Conservation (phyloP, 1,284 basidiomycete species). For the Ustilago tritici region DNA sequence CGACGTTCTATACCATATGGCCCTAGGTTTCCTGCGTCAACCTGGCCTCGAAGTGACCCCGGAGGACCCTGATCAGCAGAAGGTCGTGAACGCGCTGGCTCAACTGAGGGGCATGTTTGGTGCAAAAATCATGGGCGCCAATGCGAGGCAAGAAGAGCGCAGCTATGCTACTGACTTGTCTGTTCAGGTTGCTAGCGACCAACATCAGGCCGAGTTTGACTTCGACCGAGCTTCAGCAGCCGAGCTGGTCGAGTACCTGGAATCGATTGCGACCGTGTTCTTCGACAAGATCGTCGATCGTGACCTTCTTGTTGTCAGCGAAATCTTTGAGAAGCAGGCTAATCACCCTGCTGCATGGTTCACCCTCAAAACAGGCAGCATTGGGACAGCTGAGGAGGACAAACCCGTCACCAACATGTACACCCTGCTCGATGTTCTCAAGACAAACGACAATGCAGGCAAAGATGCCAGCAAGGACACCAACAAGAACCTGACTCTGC, state of each 20-base stretch:
- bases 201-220: conserved; percentile 44
- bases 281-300: conserved; percentile 62
- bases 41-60: conserved; percentile 31
- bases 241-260: conserved; percentile 63
- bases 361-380: conserved; percentile 29
- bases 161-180: conserved; percentile 27
- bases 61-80: conserved; percentile 54
- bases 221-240: conserved; percentile 49
- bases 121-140: conserved; percentile 52
- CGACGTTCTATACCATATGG: conserved; percentile 54
- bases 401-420: conserved; percentile 62
- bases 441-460: conserved; percentile 7
- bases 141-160: conserved; percentile 44
- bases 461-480: conserved; percentile 13
- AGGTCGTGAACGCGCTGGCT: conserved; percentile 44
- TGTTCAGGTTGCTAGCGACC: conserved; percentile 24
- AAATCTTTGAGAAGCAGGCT: conserved; percentile 59
- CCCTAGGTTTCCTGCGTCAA: conserved; percentile 52
- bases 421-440: conserved; percentile 58
- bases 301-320: conserved; percentile 59
- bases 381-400: conserved; percentile 42
- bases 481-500: conserved; percentile 26
- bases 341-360: conserved; percentile 56
- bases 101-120: conserved; percentile 45
- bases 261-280: conserved; percentile 62